These are phyloP conservation scores for Tillandsia fasciculata DNA, from an alignment of 176 grass and related monocot species.

Conservation along the genomic window DNA sequence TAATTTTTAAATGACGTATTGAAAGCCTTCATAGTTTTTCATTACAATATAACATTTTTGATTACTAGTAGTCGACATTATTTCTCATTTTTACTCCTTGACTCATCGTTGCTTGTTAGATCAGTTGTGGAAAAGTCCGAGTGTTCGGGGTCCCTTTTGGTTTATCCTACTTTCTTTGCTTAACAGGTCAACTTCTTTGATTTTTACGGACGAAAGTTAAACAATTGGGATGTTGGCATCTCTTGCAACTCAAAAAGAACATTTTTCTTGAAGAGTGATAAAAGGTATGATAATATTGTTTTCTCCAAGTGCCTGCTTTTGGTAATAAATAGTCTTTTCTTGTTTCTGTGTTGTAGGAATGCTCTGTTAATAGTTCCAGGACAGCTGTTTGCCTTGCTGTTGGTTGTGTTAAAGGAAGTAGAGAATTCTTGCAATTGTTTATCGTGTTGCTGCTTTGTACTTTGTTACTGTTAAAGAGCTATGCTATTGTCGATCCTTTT, in stretches of 20 bases:
- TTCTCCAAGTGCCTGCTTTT: background rate
- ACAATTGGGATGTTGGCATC: conserved; percentile 70
- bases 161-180: conserved; percentile 8
- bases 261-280: conserved; percentile 71
- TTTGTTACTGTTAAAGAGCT: background rate
- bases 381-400: background rate
- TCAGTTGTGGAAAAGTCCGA: too few species aligned
- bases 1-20: too few species aligned
- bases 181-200: conserved; percentile 87
- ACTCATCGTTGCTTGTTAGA: too few species aligned
- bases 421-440: background rate
- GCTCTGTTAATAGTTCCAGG: background rate
- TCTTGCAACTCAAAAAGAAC: conserved; percentile 65
- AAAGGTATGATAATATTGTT: conserved; percentile 43
- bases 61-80: too few species aligned
- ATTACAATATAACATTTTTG: too few species aligned
- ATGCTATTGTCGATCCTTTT: background rate
- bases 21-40: too few species aligned
- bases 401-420: background rate
- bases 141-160: conserved; percentile 4
- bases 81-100: too few species aligned
- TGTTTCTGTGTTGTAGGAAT: background rate
- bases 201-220: conserved; percentile 87
- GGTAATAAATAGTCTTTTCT: background rate
- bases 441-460: background rate